Evolutionary conservation across 2,329 filamentous ascomycete species (phyloP).

Genomic region (Phialemoniopsis sp.): DNA sequence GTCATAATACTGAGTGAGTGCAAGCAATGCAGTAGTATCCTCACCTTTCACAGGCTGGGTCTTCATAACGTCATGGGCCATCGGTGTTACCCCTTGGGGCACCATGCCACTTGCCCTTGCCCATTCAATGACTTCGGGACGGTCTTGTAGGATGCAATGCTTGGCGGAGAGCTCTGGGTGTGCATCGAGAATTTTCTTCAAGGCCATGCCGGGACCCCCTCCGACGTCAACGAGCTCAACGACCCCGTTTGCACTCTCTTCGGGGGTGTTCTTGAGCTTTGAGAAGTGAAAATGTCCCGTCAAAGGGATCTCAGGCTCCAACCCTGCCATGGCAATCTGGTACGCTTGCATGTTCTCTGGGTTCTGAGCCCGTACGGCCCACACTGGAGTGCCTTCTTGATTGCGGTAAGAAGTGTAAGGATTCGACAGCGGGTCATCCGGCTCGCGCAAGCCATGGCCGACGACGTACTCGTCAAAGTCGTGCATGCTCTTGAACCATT

Average conservation of each 20-base stretch:
- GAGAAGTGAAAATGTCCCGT: slow-evolving; percentile 25
- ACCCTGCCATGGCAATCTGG: slow-evolving; percentile 23
- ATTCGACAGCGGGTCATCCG: slow-evolving; percentile 20
- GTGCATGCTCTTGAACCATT: no score
- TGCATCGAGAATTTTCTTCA: slow-evolving; percentile 21
- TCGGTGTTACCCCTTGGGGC: slow-evolving; percentile 12
- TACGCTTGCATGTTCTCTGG: slow-evolving; percentile 20
- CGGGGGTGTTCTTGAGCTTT: slow-evolving; percentile 13
- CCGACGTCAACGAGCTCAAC: slow-evolving; percentile 24
- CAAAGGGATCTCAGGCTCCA: slow-evolving; percentile 24
- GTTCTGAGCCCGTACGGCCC: slow-evolving; percentile 25
- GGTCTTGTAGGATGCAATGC: slow-evolving; percentile 19
- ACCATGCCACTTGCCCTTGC: slow-evolving; percentile 12
- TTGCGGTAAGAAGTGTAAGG: slow-evolving; percentile 23
- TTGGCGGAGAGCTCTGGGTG: slow-evolving; percentile 17
- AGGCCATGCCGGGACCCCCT: slow-evolving; percentile 20
- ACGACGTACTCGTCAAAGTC: no score
- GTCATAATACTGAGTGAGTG: neutral
- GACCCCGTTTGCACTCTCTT: slow-evolving; percentile 10
- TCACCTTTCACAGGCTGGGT: slow-evolving; percentile 23
- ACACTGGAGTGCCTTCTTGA: slow-evolving; percentile 25
- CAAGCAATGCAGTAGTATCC: neutral
- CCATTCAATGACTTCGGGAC: slow-evolving; percentile 18
- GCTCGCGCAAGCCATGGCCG: slow-evolving; percentile 8
- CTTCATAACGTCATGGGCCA: slow-evolving; percentile 22